Evolutionary conservation across 2,329 filamentous ascomycete species (phyloP).

Genomic region (Colletotrichum orchidophilum): DNA sequence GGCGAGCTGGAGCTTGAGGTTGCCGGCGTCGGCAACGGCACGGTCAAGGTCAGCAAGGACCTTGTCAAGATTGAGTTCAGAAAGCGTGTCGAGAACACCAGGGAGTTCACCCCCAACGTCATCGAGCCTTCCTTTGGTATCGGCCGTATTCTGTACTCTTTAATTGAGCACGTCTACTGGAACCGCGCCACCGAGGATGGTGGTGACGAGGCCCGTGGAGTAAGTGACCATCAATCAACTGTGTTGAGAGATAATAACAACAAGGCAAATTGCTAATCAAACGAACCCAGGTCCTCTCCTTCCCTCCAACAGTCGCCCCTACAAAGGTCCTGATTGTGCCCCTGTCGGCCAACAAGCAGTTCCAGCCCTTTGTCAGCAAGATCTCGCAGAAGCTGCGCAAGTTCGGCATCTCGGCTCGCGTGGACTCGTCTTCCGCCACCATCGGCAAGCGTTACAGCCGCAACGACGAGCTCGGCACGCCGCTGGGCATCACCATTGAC

Average conservation of each 20-base stretch:
- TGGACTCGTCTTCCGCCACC: conserved; percentile 89
- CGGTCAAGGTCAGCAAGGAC: conserved; percentile 82
- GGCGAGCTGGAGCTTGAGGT: conserved; percentile 85
- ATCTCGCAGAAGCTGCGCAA: conserved; percentile 81
- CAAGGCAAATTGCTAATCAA: not conserved
- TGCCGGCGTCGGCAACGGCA: conserved; percentile 71
- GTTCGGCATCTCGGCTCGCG: conserved; percentile 80
- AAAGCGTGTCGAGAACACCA: conserved; percentile 81
- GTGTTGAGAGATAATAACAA: conserved; percentile 36
- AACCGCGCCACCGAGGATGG: conserved; percentile 72
- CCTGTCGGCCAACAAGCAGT: conserved; percentile 81
- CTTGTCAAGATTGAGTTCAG: conserved; percentile 85
- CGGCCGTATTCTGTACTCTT: conserved; percentile 89
- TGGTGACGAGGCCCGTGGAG: conserved; percentile 84
- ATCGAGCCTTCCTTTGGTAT: conserved; percentile 99
- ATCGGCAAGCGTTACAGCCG: conserved; percentile 96
- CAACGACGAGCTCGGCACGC: conserved; percentile 95
- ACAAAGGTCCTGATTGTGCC: conserved; percentile 95
- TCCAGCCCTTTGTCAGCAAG: conserved; percentile 78
- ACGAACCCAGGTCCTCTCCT: conserved; percentile 56
- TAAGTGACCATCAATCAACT: conserved; percentile 59
- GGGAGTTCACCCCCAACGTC: conserved; percentile 94
- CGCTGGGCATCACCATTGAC: conserved; percentile 92
- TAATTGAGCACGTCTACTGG: conserved; percentile 98
- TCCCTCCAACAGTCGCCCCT: conserved; percentile 77